phyloP scores from a whole-genome alignment of 2,329 filamentous ascomycete species.

The Zopfia rhizophila region DNA sequence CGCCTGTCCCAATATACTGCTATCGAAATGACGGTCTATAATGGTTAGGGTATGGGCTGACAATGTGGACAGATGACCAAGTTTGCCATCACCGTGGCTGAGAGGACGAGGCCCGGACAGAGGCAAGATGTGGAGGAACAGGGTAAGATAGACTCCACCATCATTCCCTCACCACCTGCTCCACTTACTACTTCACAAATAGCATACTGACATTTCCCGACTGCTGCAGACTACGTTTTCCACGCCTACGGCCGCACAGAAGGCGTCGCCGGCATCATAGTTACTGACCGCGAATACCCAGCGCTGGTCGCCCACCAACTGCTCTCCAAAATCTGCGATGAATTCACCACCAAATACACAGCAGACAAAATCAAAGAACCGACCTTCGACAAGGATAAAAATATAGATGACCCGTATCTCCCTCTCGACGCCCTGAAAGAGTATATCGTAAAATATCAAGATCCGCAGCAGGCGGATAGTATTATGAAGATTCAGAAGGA shows the following conservation, averaged over 20 bases:
- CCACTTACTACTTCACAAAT: not conserved
- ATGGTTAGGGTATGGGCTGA: too few relatives aligned
- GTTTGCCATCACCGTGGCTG: conserved; percentile 87
- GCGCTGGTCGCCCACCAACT: conserved; percentile 86
- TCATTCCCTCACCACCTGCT: not conserved
- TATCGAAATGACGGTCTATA: conserved; percentile 1
- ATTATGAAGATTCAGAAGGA: conserved; percentile 97
- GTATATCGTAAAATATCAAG: conserved; percentile 82
- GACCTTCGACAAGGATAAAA: too few relatives aligned
- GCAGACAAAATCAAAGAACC: too few relatives aligned
- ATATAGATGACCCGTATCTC: too few relatives aligned
- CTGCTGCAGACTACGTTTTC: conserved; percentile 71
- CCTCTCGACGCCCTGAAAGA: conserved; percentile 80
- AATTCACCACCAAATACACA: conserved; percentile 84
- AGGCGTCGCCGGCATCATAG: conserved; percentile 59
- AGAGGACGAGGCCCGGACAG: conserved; percentile 82
- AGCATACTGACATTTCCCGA: conserved; percentile 7
- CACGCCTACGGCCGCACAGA: conserved; percentile 59
- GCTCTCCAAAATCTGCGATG: conserved; percentile 86
- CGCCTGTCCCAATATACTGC: too few relatives aligned
- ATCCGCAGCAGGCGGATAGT: conserved; percentile 87
- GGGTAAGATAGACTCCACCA: too few relatives aligned
- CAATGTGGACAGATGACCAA: conserved; percentile 88
- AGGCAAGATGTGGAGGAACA: conserved; percentile 87
- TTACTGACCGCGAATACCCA: conserved; percentile 63